Conservation (phyloP, 768 basidiomycete genomes). For the Kwoniella dendrophila region DNA sequence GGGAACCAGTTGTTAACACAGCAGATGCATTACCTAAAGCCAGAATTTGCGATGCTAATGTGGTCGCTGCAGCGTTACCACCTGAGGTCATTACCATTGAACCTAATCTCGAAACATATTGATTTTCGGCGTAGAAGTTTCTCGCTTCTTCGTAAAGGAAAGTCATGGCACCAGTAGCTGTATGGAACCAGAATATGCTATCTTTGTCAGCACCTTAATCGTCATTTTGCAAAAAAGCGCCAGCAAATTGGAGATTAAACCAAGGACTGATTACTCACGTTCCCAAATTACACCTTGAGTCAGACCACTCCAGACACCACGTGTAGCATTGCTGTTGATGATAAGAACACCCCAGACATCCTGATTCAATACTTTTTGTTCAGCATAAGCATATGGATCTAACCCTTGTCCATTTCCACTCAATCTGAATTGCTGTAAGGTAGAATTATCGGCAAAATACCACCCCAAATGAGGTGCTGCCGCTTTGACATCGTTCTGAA, state of each 20-base stretch:
- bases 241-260: neutral
- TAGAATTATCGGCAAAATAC: constrained; percentile 30
- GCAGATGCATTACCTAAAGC: constrained; percentile 29
- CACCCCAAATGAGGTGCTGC: constrained; percentile 42
- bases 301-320: constrained; percentile 42
- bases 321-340: constrained; percentile 53
- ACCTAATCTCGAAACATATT: constrained; percentile 44
- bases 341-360: constrained; percentile 50
- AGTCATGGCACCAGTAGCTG: constrained; percentile 44
- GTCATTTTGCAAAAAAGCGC: too few species aligned
- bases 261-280: constrained; percentile 32
- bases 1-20: constrained; percentile 27
- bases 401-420: constrained; percentile 38
- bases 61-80: constrained; percentile 28
- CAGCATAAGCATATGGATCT: constrained; percentile 42
- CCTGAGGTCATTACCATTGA: constrained; percentile 35
- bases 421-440: constrained; percentile 33
- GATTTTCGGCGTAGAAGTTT: constrained; percentile 47
- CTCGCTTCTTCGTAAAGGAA: constrained; percentile 49
- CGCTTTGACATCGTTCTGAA: neutral
- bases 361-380: constrained; percentile 41
- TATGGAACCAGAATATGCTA: neutral
- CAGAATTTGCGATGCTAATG: constrained; percentile 29
- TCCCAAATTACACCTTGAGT: constrained; percentile 37
- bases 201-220: too few species aligned